phyloP scores from a whole-genome alignment of 495 filamentous ascomycete species.

The Talaromyces ruber region DNA sequence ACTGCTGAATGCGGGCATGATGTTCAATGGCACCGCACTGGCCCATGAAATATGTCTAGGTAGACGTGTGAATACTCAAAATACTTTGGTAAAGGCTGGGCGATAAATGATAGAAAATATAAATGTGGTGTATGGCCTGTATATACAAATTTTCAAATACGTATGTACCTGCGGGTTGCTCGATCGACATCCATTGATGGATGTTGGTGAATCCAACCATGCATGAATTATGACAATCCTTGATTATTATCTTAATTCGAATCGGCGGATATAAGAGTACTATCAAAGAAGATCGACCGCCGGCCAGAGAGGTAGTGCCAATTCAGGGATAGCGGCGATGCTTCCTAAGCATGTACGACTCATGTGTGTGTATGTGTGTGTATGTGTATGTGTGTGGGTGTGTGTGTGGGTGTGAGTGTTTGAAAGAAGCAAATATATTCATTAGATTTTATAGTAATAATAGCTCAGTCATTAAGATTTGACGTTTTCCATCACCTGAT shows the following conservation, averaged over 20 bases:
- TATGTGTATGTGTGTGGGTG: too few relatives aligned
- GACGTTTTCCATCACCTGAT: background rate
- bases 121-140: background rate
- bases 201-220: background rate
- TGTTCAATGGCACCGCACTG: background rate
- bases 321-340: background rate
- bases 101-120: background rate
- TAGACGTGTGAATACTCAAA: background rate
- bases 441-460: background rate
- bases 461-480: background rate
- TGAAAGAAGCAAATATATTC: background rate
- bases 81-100: background rate
- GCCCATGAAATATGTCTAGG: background rate
- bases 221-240: background rate
- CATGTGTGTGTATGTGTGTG: background rate
- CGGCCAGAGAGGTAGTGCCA: background rate
- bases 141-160: background rate
- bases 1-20: background rate
- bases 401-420: background rate
- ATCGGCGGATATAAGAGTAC: background rate
- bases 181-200: too few relatives aligned
- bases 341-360: background rate
- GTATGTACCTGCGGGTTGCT: background rate
- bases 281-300: background rate
- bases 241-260: background rate